phyloP scores from a whole-genome alignment of 176 grass and related monocot species.

The Avena eriantha region DNA sequence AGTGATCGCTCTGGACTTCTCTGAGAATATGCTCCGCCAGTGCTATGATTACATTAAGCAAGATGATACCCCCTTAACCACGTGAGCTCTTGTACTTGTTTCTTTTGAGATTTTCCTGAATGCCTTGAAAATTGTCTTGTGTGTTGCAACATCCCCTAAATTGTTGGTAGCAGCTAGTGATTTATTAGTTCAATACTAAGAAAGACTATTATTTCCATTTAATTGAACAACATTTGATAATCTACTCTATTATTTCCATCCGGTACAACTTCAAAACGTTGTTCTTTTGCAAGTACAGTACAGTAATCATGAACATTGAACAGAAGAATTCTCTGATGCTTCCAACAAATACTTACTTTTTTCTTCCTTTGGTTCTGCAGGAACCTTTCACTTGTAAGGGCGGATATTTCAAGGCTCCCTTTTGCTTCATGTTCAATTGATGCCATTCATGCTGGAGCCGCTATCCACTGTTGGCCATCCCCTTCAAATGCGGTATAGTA shows the following conservation, averaged over 20 bases:
- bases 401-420: constrained; percentile 94
- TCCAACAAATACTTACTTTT: background rate
- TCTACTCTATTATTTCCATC: background rate
- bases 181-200: background rate
- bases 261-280: background rate
- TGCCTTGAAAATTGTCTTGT: background rate
- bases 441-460: constrained; percentile 92
- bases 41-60: constrained; percentile 90
- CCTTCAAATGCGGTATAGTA: constrained; percentile 84
- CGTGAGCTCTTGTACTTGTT: constrained; percentile 55
- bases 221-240: background rate
- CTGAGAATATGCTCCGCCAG: constrained; percentile 97
- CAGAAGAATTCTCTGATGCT: constrained; percentile 8
- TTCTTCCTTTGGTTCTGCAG: constrained; percentile 43
- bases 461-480: constrained; percentile 96
- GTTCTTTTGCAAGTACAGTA: background rate
- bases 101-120: constrained; percentile 7
- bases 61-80: constrained; percentile 69
- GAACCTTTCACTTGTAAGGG: constrained; percentile 90
- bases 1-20: constrained; percentile 92
- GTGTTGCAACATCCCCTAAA: background rate
- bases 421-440: constrained; percentile 88
- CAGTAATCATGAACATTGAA: background rate
- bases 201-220: background rate
- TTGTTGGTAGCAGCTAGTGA: background rate